These are phyloP conservation scores for Geosmithia putterillii DNA, from an alignment of 2,329 filamentous ascomycete species.

Conservation along the genomic window DNA sequence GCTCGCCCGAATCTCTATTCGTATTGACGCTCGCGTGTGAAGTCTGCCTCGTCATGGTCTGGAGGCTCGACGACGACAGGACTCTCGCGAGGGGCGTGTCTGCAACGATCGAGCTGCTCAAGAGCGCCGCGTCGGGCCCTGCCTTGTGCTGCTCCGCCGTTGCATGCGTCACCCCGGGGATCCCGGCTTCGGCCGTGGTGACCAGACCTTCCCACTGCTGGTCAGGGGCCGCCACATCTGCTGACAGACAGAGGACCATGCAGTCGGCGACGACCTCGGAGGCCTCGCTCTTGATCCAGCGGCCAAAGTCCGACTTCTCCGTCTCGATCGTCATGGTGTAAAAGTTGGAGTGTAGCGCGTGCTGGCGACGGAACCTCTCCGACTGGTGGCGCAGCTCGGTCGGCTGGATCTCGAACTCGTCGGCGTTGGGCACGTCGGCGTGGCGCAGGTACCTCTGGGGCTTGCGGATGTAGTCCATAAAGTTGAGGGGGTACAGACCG, in stretches of 20 bases:
- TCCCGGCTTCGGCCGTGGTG: not conserved
- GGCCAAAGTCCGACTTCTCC: slow-evolving; percentile 62
- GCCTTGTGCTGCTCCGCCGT: slow-evolving; percentile 3
- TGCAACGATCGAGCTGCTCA: not conserved
- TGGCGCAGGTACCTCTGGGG: slow-evolving; percentile 67
- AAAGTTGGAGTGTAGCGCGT: slow-evolving; percentile 75
- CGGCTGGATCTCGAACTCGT: slow-evolving; percentile 68
- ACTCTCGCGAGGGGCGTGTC: not conserved
- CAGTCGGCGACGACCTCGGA: slow-evolving; percentile 73
- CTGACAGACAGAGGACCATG: slow-evolving; percentile 46
- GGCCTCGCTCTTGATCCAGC: slow-evolving; percentile 70
- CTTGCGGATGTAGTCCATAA: slow-evolving; percentile 77
- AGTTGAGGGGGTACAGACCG: slow-evolving; percentile 73
- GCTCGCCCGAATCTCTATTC: slow-evolving; percentile 27
- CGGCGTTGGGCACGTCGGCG: slow-evolving; percentile 54
- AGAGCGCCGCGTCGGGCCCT: not conserved
- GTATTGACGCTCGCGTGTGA: slow-evolving; percentile 42
- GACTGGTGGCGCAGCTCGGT: slow-evolving; percentile 65
- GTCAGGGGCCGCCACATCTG: not conserved
- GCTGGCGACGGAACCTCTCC: slow-evolving; percentile 59
- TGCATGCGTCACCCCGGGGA: not conserved
- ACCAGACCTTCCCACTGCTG: not conserved
- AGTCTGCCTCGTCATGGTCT: slow-evolving; percentile 22
- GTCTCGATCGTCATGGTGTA: slow-evolving; percentile 69
- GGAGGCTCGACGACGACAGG: slow-evolving; percentile 11